Evolutionary conservation across 2,329 filamentous ascomycete genomes (phyloP), one percentile per base, ranked within the genome.

Genomic region (Paraphoma chrysanthemicola): DNA sequence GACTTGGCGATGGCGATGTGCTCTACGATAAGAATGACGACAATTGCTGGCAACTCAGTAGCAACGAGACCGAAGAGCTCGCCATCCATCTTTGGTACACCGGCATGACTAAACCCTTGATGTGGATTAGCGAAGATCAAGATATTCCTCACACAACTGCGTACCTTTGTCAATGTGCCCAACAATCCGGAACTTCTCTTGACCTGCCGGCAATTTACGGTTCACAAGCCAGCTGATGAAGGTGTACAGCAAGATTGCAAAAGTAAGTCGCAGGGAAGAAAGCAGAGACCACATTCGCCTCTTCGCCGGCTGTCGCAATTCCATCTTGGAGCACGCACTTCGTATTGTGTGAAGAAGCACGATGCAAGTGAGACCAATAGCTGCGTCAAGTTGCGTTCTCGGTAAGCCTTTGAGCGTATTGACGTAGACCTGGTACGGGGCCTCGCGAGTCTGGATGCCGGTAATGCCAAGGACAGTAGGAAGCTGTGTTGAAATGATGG

Each of bases 1-100:
- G 92, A 96, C 75, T 97, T 97, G 28, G 93, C 92, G 62, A 97
- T 97, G 47, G 93, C 92, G 68, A 97, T 96, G 73, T 97, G 93
- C 77, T 97, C 93, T 59, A 97, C 95, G 36, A 97, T 83, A 57
- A 97, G 84, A 16, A 97, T 92, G 63, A 97, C 95, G 52, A 96
- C 87, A 1, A 90, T 89, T 5, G 91, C 90, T 0, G 93, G 93
- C 2, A 97, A 81, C 62, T 96, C 84, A 29, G 82, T 80, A 1
- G 84, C 82, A 68, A 96, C 92, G 1, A 86, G 78, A 3, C 80
- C 82, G 69, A 96, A 85, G 39, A 97, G 85, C 0, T 82, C 75
- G 0, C 76, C 74, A 63, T 90, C 85, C 55, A 97, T 79, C 0
- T 77, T 81, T 0, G 93, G 93, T 3, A 90, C 86, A 9, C 83